Evolutionary conservation across 2,329 filamentous ascomycete species (phyloP), one percentile per base, ranked within the genome.

Genomic region (Arthrobotrys megalospora): DNA sequence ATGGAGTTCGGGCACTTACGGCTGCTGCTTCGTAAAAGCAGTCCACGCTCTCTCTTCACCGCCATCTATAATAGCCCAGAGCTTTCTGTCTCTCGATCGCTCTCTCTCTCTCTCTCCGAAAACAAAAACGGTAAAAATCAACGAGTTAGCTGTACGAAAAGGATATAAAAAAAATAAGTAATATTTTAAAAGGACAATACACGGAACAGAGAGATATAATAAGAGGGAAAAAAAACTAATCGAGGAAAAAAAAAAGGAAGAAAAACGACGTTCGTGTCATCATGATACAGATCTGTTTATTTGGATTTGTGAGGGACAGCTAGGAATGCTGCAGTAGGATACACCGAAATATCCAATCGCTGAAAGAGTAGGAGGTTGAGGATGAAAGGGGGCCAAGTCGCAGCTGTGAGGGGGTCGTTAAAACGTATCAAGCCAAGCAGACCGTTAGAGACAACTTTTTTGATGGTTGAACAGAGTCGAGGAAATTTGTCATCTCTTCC

Each of bases 81-180:
- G 24, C 45, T 6, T n/a, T 24, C 45, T 21, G 6, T n/a, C 3
- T 48, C 16, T 24, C 19, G 6, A 4, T 48, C 7, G 7, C 43
- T 7, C 3, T 45, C 43, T 45, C 43, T n/a, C 41, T 6, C 12
- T 38, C 36, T 8, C 36, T 10, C 36, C 12, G 45, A 16, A 45
- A 43, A 38, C 6, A 50, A 36, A 48, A 58, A 16, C 55, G 6
- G 24, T 5, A 53, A 32, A 55, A 52, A 43, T 19, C 38, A 34
- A 67, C 34, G 53, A 70, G 79, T 5, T 28, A 80, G 79, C 82
- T 82, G 83, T 82, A 83, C 82, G 24, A 82, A 83, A 83, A 83
- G 38, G 41, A 55, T 32, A 32, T 21, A 24, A 64, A 66, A 43
- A 64, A 70, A 77, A 80, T 80, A 80, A 80, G 79, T 63, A 63